Evolutionary conservation across 108 stramenopile genomes (phyloP).

Genomic region (Fragilariopsis cylindrus): DNA sequence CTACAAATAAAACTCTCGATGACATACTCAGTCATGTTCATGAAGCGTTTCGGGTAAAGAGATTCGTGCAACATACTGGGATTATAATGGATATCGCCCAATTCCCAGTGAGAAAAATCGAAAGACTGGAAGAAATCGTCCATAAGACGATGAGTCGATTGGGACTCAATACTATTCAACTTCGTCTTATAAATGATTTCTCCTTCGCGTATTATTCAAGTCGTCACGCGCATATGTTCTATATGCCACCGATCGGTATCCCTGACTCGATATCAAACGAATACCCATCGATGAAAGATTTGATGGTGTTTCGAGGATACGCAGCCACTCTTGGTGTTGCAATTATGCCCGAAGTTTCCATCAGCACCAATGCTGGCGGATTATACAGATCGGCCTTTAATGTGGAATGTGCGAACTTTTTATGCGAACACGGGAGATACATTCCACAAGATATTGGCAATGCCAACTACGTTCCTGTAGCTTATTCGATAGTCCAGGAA

Average conservation of each 20-base stretch:
- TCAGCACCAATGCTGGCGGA: conserved; percentile 35
- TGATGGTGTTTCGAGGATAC: neutral
- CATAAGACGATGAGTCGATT: conserved; percentile 7
- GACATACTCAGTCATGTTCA: neutral
- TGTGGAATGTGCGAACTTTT: conserved; percentile 19
- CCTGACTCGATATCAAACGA: neutral
- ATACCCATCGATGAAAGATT: neutral
- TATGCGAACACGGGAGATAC: conserved; percentile 21
- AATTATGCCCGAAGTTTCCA: conserved; percentile 36
- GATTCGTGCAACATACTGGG: conserved; percentile 9
- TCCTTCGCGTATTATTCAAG: conserved; percentile 6
- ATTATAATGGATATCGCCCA: neutral
- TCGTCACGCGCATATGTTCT: neutral
- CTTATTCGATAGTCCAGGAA: conserved; percentile 20
- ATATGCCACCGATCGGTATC: neutral
- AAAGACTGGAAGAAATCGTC: neutral
- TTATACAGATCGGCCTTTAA: conserved; percentile 20
- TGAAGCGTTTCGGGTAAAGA: neutral
- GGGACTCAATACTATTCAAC: conserved; percentile 34
- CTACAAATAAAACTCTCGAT: neutral
- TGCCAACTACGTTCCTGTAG: conserved; percentile 2
- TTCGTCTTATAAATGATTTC: conserved; percentile 25
- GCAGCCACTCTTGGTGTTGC: conserved; percentile 17
- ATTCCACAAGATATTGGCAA: conserved; percentile 19
- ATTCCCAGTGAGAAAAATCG: neutral